Evolutionary conservation across 1,139 yeast species (phyloP).

Genomic region (Wickerhamomyces sp.): DNA sequence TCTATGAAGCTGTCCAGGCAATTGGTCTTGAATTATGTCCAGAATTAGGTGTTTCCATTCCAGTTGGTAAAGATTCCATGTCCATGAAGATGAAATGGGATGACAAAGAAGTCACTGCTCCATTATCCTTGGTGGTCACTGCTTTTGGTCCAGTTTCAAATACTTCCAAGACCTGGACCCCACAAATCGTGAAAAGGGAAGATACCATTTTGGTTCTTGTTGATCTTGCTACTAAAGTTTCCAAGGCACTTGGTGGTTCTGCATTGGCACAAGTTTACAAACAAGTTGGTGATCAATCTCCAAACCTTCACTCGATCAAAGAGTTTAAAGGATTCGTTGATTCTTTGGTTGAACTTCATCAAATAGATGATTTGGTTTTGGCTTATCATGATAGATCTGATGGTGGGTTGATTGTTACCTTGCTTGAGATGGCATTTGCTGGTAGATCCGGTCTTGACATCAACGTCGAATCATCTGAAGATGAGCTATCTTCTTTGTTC

Average conservation of each 20-base stretch:
- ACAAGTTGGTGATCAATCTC: constrained; percentile 78
- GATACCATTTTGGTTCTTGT: constrained; percentile 70
- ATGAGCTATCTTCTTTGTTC: constrained; percentile 55
- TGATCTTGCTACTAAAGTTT: constrained; percentile 60
- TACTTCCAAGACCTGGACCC: constrained; percentile 94
- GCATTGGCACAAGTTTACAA: constrained; percentile 91
- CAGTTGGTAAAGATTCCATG: constrained; percentile 99
- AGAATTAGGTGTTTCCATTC: constrained; percentile 83
- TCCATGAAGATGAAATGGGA: constrained; percentile 99
- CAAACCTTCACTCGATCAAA: constrained; percentile 70
- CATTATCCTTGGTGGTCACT: constrained; percentile 86
- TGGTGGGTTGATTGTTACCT: constrained; percentile 88
- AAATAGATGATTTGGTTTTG: constrained; percentile 53
- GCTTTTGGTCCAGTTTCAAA: constrained; percentile 86
- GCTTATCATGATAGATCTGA: constrained; percentile 97
- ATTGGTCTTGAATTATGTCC: constrained; percentile 95
- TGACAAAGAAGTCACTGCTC: constrained; percentile 88
- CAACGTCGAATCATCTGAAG: constrained; percentile 28
- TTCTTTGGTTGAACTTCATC: constrained; percentile 68
- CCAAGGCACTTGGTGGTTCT: constrained; percentile 81
- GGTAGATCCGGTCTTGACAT: constrained; percentile 79
- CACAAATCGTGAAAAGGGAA: constrained; percentile 54
- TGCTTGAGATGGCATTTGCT: constrained; percentile 95
- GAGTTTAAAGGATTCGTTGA: constrained; percentile 65
- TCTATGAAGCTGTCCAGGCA: constrained; percentile 96